Evolutionary conservation across 352 stramenopile genomes (phyloP).

Genomic region (Globisporangium nagaii): DNA sequence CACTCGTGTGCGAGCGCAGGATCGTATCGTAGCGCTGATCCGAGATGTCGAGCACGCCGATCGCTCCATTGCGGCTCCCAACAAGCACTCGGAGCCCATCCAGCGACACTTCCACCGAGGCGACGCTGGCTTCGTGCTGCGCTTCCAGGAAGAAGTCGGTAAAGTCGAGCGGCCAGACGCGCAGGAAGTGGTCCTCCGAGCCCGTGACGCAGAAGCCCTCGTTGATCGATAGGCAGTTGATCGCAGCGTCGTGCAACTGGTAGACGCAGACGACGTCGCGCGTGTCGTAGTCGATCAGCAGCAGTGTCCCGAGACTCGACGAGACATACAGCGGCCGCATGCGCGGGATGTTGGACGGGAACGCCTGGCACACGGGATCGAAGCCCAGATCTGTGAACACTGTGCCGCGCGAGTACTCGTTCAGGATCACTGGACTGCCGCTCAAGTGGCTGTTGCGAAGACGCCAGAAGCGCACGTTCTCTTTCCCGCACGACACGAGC

Average conservation of each 20-base stretch:
- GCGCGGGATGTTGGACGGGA: slow-evolving; percentile 48
- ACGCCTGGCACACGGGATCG: slow-evolving; percentile 52
- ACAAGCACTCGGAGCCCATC: slow-evolving; percentile 82
- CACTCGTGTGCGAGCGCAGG: slow-evolving; percentile 63
- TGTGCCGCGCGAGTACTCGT: slow-evolving; percentile 84
- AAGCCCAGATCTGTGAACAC: slow-evolving; percentile 86
- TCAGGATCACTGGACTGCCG: slow-evolving; percentile 80
- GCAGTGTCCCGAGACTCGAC: slow-evolving; percentile 66
- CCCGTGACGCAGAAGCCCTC: slow-evolving; percentile 89
- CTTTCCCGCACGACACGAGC: slow-evolving; percentile 85
- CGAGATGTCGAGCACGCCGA: slow-evolving; percentile 83
- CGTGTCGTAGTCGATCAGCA: slow-evolving; percentile 82
- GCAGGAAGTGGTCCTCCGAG: slow-evolving; percentile 80
- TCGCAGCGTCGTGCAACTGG: slow-evolving; percentile 80
- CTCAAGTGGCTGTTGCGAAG: slow-evolving; percentile 60
- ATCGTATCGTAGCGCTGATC: slow-evolving; percentile 79
- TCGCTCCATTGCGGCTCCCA: slow-evolving; percentile 59
- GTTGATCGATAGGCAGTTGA: slow-evolving; percentile 82
- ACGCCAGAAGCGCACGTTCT: slow-evolving; percentile 92
- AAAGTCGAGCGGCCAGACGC: slow-evolving; percentile 91
- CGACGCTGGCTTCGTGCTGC: slow-evolving; percentile 69
- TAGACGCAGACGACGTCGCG: slow-evolving; percentile 86
- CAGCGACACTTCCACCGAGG: slow-evolving; percentile 53
- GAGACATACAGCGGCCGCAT: slow-evolving; percentile 72
- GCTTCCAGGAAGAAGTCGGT: slow-evolving; percentile 90